Base-by-base conservation (phyloP, 257 asterid genomes). In the Ophiorrhiza pumila region DNA sequence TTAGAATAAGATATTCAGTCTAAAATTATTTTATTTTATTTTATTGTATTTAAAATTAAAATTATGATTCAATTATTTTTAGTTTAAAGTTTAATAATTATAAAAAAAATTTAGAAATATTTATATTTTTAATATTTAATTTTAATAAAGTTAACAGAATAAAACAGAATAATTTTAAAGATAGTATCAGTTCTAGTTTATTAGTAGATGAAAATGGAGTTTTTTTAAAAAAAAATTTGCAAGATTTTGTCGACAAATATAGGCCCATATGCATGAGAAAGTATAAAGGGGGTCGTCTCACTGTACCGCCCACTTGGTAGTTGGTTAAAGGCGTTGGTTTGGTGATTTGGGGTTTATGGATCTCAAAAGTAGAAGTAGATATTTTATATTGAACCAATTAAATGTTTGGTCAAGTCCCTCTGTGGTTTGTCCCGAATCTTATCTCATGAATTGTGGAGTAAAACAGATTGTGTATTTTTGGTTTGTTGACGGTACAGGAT, bases 381-480 rank as follows among this genome's bases (percentile, higher is more conserved):
- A 63, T 72, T 46, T 37, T 20, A 7, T n/a, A 10, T 37, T 39
- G 25, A 45, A 17, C 71, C 71, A 52, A 64, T 64, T 39, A 63
- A 50, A 37, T 49, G 57, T 68, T n/a, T n/a, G 72, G 46, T 47
- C 60, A 18, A 20, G 13, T 2, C 73, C 63, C n/a, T n/a, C n/a
- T n/a, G n/a, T n/a, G n/a, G n/a, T 35, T 35, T 15, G 63, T 15
- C 31, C 35, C 32, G 56, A 60, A 64, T 73, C 77, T 64, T 39
- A 73, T 73, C 71, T 63, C 50, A 0, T 41, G 5, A n/a, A 4
- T 37, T 39, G 69, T 39, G 69, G 68, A 18, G 29, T 29, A 52
- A 35, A 32, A 39, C 6, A 37, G 50, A 39, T 39, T 14, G 46
- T 29, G 58, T 45, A 5, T n/a, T n/a, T 32, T 18, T 27, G 27